phyloP scores from a whole-genome alignment of 805 yeast genomes.

The Candida alai region DNA sequence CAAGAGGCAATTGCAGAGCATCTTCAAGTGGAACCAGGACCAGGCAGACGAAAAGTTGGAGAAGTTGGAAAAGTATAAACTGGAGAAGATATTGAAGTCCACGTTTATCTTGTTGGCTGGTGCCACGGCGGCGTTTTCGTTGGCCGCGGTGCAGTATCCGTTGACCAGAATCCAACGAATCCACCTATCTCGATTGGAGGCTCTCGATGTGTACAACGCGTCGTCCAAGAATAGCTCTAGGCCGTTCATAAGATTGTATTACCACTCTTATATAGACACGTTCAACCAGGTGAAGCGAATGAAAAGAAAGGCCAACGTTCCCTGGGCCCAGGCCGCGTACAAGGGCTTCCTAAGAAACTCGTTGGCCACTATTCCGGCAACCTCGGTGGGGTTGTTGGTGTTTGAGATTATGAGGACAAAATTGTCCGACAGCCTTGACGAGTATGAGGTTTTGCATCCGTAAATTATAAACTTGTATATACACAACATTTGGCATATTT shows the following conservation, averaged over 20 bases:
- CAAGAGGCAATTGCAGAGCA: constrained; percentile 23
- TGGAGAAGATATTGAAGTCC: constrained; percentile 55
- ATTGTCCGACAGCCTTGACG: constrained; percentile 29
- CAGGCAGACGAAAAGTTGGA: constrained; percentile 20
- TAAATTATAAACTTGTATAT: background rate
- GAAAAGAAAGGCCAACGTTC: constrained; percentile 48
- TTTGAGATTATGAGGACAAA: constrained; percentile 73
- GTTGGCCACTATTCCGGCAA: constrained; percentile 76
- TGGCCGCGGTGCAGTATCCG: constrained; percentile 82
- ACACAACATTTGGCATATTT: constrained; percentile 1
- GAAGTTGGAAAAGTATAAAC: constrained; percentile 30
- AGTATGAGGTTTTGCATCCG: constrained; percentile 12
- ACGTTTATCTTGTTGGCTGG: constrained; percentile 79
- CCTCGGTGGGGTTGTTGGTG: constrained; percentile 79
- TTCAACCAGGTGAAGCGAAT: constrained; percentile 54
- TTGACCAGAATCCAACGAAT: constrained; percentile 73
- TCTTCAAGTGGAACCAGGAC: constrained; percentile 14
- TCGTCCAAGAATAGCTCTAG: constrained; percentile 18
- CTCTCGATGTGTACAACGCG: constrained; percentile 61
- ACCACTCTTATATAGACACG: constrained; percentile 75
- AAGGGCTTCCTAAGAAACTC: constrained; percentile 76
- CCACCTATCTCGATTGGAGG: constrained; percentile 75
- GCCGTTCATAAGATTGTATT: constrained; percentile 51
- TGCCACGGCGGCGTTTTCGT: constrained; percentile 74
- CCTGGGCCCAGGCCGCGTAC: constrained; percentile 67